phyloP scores from a whole-genome alignment of 768 basidiomycete species.

The Filobasidium floriforme region DNA sequence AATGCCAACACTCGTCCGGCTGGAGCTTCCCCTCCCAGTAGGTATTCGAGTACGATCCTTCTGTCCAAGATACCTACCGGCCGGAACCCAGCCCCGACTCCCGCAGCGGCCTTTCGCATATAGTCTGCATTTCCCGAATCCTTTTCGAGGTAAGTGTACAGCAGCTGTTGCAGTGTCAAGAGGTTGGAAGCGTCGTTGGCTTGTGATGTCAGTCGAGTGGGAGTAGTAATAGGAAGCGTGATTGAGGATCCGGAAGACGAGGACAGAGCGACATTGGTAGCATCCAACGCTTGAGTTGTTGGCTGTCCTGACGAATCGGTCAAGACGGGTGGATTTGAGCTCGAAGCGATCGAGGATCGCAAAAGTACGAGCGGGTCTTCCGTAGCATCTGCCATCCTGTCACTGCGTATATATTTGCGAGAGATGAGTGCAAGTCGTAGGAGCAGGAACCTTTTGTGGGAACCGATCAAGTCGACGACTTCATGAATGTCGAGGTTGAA shows the following conservation, averaged over 20 bases:
- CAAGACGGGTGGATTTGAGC: neutral
- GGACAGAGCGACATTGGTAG: constrained; percentile 52
- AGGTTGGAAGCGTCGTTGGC: constrained; percentile 51
- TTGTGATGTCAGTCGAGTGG: constrained; percentile 65
- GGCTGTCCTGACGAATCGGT: constrained; percentile 37
- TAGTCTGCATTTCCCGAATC: constrained; percentile 76
- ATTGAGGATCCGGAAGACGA: constrained; percentile 41
- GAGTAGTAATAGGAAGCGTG: constrained; percentile 61
- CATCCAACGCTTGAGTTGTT: constrained; percentile 43
- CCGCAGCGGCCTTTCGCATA: constrained; percentile 70
- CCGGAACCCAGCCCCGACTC: constrained; percentile 51
- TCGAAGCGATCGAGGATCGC: neutral
- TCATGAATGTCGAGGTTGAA: too few species aligned
- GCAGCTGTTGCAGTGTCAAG: constrained; percentile 71
- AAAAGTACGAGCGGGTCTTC: neutral
- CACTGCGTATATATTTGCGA: too few species aligned
- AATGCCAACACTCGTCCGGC: constrained; percentile 47
- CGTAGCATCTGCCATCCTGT: neutral
- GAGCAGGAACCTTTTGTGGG: too few species aligned
- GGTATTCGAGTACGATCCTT: constrained; percentile 75
- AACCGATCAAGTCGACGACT: too few species aligned
- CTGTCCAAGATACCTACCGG: constrained; percentile 83
- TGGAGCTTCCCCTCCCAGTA: constrained; percentile 55
- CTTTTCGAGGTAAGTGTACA: constrained; percentile 71
- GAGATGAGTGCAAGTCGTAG: too few species aligned